Evolutionary conservation across 805 yeast genomes (phyloP), one percentile per base, ranked within the genome.

Genomic region (Candida nitratophila): DNA sequence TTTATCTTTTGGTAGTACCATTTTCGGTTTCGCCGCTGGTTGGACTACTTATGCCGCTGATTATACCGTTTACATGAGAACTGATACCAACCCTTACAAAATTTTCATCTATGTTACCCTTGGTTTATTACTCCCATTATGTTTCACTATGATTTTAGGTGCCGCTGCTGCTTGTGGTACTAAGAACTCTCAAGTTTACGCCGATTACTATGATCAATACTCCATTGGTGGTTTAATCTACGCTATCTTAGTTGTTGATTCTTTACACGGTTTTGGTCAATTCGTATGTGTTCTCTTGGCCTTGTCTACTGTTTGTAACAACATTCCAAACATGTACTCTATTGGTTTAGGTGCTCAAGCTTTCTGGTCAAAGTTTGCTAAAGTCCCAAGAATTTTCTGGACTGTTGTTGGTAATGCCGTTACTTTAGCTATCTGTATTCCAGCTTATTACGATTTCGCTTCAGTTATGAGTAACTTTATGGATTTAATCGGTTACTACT

Each of bases 21-120:
- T 85, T 50, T 89, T 77, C 55, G 96, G 96, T 50, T 89, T 83
- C 58, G 95, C 96, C 41, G 77, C 96, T 44, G 96, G 96, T 50
- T 89, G 97, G 97, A 79, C 95, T 45, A 82, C 96, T 17, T 87
- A 82, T 55, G 93, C 96, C 24, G 79, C 95, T 42, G 97, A 89
- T 68, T 90, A 89, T 68, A 87, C 96, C 41, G 88, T 83, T 37
- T 90, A 87, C 69, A 87, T 85, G 76, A 86, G 84, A 52, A 70
- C 75, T 55, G 73, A 76, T 56, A 78, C 82, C 50, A 76, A 74
- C 63, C 68, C 77, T 37, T 50, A 52, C 58, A 81, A 70, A 59
- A 71, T 87, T 44, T 88, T 87, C 69, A 61, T 75, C 44, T 74
- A 80, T 50, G 78, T 89, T 45, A 62, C 77, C 47, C 50, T 65